phyloP scores from a whole-genome alignment of 2,329 filamentous ascomycete genomes.

The Xylaria arbuscula region DNA sequence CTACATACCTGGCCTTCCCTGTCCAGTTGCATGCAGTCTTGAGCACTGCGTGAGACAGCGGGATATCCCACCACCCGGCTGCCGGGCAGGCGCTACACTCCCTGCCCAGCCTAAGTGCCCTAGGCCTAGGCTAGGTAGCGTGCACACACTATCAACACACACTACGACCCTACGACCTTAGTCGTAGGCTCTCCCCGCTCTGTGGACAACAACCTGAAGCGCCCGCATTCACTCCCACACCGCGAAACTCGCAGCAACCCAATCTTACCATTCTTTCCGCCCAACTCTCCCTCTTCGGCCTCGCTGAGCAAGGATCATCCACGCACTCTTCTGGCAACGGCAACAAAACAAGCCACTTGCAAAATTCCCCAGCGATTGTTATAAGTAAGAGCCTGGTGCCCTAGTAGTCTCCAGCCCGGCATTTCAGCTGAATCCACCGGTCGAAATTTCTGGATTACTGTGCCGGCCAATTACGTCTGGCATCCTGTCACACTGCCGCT shows the following conservation, averaged over 20 bases:
- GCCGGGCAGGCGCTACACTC: not conserved
- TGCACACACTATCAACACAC: not conserved
- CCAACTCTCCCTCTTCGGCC: slow-evolving; percentile 42
- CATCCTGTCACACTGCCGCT: slow-evolving; percentile 22
- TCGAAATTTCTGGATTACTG: slow-evolving; percentile 19
- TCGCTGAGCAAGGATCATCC: slow-evolving; percentile 41
- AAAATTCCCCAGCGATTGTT: slow-evolving; percentile 21
- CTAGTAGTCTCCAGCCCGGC: slow-evolving; percentile 26
- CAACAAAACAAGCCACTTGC: slow-evolving; percentile 11
- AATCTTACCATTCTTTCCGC: slow-evolving; percentile 48
- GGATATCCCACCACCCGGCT: slow-evolving; percentile 2
- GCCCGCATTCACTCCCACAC: slow-evolving; percentile 39
- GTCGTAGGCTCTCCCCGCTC: slow-evolving; percentile 34
- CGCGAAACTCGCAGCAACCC: slow-evolving; percentile 44
- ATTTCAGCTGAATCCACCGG: slow-evolving; percentile 33
- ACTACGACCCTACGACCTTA: slow-evolving; percentile 2
- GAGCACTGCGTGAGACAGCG: too few species aligned
- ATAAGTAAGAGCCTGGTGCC: slow-evolving; percentile 21
- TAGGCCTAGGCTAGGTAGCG: not conserved
- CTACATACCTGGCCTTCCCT: slow-evolving; percentile 8
- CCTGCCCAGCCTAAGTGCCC: not conserved
- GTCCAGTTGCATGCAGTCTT: too few species aligned
- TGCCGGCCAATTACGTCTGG: slow-evolving; percentile 13
- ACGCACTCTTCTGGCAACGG: slow-evolving; percentile 27
- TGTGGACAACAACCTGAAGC: slow-evolving; percentile 32